These are phyloP conservation scores for Venturia effusa DNA, from an alignment of 2,329 filamentous ascomycete genomes.

Conservation along the genomic window DNA sequence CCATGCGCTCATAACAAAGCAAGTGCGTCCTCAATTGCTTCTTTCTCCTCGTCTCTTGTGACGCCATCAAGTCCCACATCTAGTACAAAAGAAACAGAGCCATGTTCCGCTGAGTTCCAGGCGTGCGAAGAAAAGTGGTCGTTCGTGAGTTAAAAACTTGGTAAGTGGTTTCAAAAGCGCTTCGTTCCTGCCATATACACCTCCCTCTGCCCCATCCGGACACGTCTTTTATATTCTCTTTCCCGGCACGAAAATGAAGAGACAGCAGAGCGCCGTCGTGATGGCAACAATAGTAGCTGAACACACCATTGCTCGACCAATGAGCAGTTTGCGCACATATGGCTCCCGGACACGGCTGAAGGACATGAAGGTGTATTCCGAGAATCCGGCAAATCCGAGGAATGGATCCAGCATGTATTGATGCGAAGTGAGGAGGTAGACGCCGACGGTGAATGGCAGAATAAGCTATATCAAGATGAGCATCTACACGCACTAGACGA, in stretches of 20 bases:
- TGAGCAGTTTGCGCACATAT: slow-evolving; percentile 77
- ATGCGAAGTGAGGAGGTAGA: slow-evolving; percentile 82
- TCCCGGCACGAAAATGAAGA: slow-evolving; percentile 93
- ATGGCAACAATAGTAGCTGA: slow-evolving; percentile 64
- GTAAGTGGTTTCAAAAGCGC: neutral
- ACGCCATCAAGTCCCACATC: neutral
- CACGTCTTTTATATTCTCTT: slow-evolving; percentile 50
- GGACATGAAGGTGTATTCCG: slow-evolving; percentile 93
- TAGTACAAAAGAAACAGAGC: neutral
- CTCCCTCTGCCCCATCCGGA: neutral
- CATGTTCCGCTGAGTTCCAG: neutral
- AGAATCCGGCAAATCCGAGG: slow-evolving; percentile 77
- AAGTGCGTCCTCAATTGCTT: neutral
- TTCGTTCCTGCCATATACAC: neutral
- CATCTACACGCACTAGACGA: neutral
- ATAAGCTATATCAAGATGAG: slow-evolving; percentile 49
- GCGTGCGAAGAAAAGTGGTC: neutral
- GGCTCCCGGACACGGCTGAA: slow-evolving; percentile 83
- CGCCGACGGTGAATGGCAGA: slow-evolving; percentile 80
- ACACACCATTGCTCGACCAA: slow-evolving; percentile 73
- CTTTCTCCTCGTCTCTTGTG: neutral
- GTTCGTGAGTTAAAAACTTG: neutral
- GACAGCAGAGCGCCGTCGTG: slow-evolving; percentile 69
- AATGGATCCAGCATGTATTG: slow-evolving; percentile 93
- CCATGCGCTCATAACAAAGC: neutral